A percentile compares a stretch with the other conserved stretches of the same genome.
phyloP scores from a whole-genome alignment of 768 basidiomycete species.

The Mycena floridula region DNA sequence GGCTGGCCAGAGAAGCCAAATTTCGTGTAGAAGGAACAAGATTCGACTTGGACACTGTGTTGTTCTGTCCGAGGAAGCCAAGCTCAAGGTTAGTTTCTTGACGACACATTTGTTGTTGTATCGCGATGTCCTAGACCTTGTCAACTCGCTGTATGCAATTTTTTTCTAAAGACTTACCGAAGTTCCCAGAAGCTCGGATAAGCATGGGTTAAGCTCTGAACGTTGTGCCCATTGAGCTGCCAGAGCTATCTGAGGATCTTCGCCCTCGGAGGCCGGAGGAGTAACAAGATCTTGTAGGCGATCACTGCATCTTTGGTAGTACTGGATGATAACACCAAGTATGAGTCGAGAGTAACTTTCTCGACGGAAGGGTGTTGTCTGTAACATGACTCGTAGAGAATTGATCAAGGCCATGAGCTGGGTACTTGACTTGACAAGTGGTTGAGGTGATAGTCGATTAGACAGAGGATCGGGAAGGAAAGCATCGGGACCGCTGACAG shows the following conservation, averaged over 20 bases:
- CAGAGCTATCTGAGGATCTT: conserved; percentile 45
- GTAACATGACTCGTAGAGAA: conserved; percentile 86
- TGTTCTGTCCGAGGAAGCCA: conserved; percentile 50
- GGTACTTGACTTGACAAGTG: conserved; percentile 81
- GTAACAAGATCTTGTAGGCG: conserved; percentile 74
- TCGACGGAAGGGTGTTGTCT: conserved; percentile 87
- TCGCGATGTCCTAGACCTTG: conserved; percentile 34
- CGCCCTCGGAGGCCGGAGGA: conserved; percentile 22
- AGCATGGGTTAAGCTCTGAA: conserved; percentile 68
- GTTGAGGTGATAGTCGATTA: conserved; percentile 55
- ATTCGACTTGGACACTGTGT: conserved; percentile 52
- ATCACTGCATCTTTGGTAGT: conserved; percentile 91
- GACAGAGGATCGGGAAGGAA: conserved; percentile 80
- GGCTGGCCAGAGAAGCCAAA: conserved; percentile 64
- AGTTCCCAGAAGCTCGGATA: conserved; percentile 56
- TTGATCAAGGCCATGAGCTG: conserved; percentile 87
- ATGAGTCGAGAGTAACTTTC: conserved; percentile 95
- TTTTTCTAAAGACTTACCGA: conserved; percentile 35
- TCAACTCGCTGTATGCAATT: background rate
- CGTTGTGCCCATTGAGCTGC: conserved; percentile 82
- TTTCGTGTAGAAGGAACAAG: conserved; percentile 69
- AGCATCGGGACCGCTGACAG: conserved; percentile 83
- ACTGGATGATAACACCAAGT: conserved; percentile 89
- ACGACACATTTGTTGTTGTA: conserved; percentile 51
- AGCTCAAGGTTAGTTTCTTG: conserved; percentile 81